phyloP scores from a whole-genome alignment of 2,329 filamentous ascomycete species.

The Monilinia fructigena region DNA sequence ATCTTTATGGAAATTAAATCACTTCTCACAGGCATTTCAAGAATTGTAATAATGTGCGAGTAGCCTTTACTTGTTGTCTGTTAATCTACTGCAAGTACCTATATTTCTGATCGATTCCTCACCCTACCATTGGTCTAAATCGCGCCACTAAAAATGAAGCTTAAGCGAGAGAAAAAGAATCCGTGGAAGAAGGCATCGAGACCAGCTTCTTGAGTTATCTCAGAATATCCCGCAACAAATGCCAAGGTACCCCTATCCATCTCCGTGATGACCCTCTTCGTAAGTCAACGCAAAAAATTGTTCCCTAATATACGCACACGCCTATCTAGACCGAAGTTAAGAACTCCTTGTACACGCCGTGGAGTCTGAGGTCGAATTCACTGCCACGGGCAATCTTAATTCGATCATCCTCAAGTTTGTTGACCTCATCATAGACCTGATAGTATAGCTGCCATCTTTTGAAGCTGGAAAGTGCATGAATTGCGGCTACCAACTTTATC shows the following conservation, averaged over 20 bases:
- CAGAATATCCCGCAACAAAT: not conserved
- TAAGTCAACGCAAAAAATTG: not conserved
- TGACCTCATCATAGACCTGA: not conserved
- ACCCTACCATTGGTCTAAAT: not conserved
- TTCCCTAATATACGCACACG: too few species aligned
- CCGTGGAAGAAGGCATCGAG: not conserved
- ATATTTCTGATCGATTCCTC: not conserved
- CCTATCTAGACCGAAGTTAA: not conserved
- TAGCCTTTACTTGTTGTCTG: not conserved
- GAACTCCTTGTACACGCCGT: not conserved
- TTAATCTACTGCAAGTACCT: not conserved
- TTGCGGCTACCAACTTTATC: not conserved
- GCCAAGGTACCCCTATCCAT: not conserved
- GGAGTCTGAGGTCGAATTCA: conserved; percentile 2
- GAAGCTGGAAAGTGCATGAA: not conserved
- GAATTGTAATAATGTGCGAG: not conserved
- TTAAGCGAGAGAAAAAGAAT: not conserved
- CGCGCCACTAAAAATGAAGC: not conserved
- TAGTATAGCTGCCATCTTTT: not conserved
- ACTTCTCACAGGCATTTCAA: not conserved
- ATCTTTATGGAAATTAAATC: not conserved
- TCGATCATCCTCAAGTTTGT: not conserved
- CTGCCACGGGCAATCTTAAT: not conserved
- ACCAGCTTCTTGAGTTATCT: too few species aligned
- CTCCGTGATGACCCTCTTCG: too few species aligned